Evolutionary conservation across 2,329 filamentous ascomycete species (phyloP), one percentile per base, ranked within the genome.

Genomic region (Aspergillus sclerotialis): DNA sequence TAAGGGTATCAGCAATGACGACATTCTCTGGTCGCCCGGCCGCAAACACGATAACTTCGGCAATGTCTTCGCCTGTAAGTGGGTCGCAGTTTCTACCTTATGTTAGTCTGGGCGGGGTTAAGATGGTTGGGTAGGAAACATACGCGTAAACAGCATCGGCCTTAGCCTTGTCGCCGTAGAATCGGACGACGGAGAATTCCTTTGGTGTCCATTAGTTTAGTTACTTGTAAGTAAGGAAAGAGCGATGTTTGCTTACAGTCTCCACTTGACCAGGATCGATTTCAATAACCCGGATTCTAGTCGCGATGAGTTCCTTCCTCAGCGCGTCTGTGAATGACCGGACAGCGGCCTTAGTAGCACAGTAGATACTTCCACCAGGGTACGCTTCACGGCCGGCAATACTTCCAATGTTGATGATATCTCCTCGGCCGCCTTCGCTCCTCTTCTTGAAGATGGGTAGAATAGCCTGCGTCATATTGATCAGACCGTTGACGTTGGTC

Each of bases 391-490:
- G 76, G 18, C 87, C 89, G n/a, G 89, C 89, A 55, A 94, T 89
- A 47, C 82, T 88, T 42, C 89, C 89, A 53, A 95, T 80, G 57
- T 95, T 96, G 68, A 98, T 94, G 58, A 98, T 89, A 58, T 96
- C 92, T 50, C 90, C 90, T 28, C 75, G 70, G 37, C 88, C 89
- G 39, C 84, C 82, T 37, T 90, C 73, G 41, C 45, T 69, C 37
- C 65, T 55, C 49, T 76, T 70, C 63, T 87, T 82, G 72, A 89
- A 93, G 57, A 88, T 80, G 33, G 84, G 79, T 12, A 96, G 66
- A 40, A 95, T 72, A 29, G 85, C 85, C 70, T 98, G 92, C 1
- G 92, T 96, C 83, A 96, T 86, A 70, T 90, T 85, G 69, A 98
- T 92, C 21, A 98, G 72, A 17, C 92, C 92, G 2, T 84, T 92